These are phyloP conservation scores for Eleusine coracana DNA, from an alignment of 176 grass and related monocot species.

Conservation along the genomic window DNA sequence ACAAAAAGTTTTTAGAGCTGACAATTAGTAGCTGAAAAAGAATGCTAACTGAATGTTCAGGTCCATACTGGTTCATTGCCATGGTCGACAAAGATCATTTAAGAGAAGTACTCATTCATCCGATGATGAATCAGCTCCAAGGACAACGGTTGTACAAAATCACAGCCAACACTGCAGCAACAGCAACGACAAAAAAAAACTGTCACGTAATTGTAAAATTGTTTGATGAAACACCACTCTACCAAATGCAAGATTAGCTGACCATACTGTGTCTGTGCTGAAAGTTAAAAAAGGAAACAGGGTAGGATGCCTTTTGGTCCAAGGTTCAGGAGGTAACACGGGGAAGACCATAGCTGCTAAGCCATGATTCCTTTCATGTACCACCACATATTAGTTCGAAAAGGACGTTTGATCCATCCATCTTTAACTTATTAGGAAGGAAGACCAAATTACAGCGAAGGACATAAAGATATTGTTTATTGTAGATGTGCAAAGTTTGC, in stretches of 20 bases:
- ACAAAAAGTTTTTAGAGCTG: conserved; percentile 20
- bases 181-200: conserved; percentile 31
- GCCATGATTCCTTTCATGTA: conserved; percentile 26
- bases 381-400: conserved; percentile 40
- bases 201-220: not conserved
- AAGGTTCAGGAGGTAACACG: conserved; percentile 5
- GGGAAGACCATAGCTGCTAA: conserved; percentile 4
- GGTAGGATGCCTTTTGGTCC: conserved; percentile 13
- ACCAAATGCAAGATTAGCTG: conserved; percentile 34
- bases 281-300: conserved; percentile 42
- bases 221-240: conserved; percentile 31
- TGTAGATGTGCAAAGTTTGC: not conserved
- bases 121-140: conserved; percentile 22
- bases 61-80: conserved; percentile 42
- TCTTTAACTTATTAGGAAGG: not conserved
- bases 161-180: conserved; percentile 40
- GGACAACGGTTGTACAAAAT: conserved; percentile 24
- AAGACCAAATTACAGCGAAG: conserved; percentile 1
- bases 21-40: not conserved
- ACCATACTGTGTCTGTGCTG: conserved; percentile 18
- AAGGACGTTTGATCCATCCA: conserved; percentile 48
- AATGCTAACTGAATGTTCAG: conserved; percentile 10
- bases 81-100: conserved; percentile 31
- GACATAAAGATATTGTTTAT: too few relatives aligned
- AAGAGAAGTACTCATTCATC: conserved; percentile 29